Evolutionary conservation across 2,329 filamentous ascomycete species (phyloP), one percentile per base, ranked within the genome.

Genomic region (Alternaria gaisen): DNA sequence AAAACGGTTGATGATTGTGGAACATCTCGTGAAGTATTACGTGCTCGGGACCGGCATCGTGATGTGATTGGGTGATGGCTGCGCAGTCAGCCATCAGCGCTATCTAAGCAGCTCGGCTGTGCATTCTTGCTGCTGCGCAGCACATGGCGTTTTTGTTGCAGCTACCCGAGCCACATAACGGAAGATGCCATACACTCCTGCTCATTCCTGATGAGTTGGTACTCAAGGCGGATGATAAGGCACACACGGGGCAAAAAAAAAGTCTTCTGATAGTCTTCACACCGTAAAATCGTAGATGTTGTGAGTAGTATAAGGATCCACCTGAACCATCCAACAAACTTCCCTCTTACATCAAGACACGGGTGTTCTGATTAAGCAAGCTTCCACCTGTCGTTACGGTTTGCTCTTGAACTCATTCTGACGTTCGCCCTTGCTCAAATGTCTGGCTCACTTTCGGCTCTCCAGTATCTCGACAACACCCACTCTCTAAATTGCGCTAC

Each of bases 391-490:
- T 59, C 34, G 3, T 40, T 50, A 30, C 51, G 32, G 58, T 55
- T 62, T 58, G 47, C 20, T 44, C 53, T 26, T 56, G n/a, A 16
- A 55, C 30, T 8, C 53, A 47, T 20, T 5, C 18, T 18, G 14
- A 18, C 44, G 32, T 58, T 56, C 20, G 55, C 42, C 54, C 42
- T 28, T 58, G 36, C 63, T 38, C 30, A 38, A 26, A 71, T 71
- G 67, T 58, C 61, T 48, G 46, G 57, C 22, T 59, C 58, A 66
- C 51, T 48, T 58, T 28, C 60, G 36, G 28, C 58, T 24, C 20
- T 50, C 3, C 60, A 48, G 5, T 47, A 60, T 48, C 44, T 28
- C 20, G 22, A 56, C 32, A 46, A 44, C 40, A 34, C 42, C 28
- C 42, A 56, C 41, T 50, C 58, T 50, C 48, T 48, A 1, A 46